Base-by-base conservation (phyloP, 1,139 yeast genomes). In the Pichia sp. region DNA sequence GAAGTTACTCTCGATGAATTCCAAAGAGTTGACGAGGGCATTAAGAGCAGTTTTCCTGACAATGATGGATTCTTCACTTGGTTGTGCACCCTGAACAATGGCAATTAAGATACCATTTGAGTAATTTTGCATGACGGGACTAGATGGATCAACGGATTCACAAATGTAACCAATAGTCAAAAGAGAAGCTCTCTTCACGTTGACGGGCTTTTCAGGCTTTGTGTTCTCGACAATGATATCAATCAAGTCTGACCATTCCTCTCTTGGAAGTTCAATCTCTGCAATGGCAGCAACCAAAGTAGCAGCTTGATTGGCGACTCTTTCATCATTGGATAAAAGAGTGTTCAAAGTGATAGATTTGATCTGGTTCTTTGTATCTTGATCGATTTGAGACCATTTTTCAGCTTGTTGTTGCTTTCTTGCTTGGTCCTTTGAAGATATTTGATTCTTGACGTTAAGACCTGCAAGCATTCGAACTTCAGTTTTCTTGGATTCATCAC, bases 251-350 rank as follows among this genome's bases (percentile, higher is more conserved):
- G 83, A 81, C 98, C 98, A 91, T 55, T 81, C 85, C 47, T 72
- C 72, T 46, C 80, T 66, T 32, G 97, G 97, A 47, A 91, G 69
- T 59, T 91, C 98, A 42, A 91, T 85, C 47, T 83, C 93, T 13
- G 97, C 98, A 51, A 91, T 84, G 9, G 97, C 94, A 21, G 97
- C 95, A 41, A 91, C 91, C 49, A 91, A 69, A 64, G 91, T 97
- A 16, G 98, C 96, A 22, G 93, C 81, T 17, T 95, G 74, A 42
- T 79, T 76, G 20, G 95, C 94, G 33, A 91, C 95, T 51, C 87
- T 73, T 42, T 77, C 81, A 52, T 80, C 79, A n/a, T 66, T 56
- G 16, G 84, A 69, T 39, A 77, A 60, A 40, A 91, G 72, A 2
- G 91, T 75, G 33, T 64, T 62, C 34, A 91, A 58, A 0, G 95